phyloP scores from a whole-genome alignment of 148 eudicot species.

The Camellia japonica region DNA sequence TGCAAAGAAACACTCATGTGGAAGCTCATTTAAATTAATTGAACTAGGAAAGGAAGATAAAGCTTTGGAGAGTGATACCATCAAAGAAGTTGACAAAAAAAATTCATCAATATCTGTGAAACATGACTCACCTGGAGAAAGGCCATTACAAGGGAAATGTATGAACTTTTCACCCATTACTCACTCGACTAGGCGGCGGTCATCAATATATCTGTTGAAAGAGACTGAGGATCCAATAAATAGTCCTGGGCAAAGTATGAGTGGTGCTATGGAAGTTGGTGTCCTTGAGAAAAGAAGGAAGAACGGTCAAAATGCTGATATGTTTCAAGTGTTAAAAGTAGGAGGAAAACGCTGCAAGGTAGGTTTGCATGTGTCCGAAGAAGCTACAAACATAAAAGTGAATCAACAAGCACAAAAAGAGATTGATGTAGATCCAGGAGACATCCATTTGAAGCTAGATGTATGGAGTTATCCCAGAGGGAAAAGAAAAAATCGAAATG shows the following conservation, averaged over 20 bases:
- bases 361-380: constrained; percentile 9
- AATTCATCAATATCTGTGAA: constrained; percentile 12
- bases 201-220: constrained; percentile 19
- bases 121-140: constrained; percentile 3
- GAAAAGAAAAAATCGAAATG: constrained; percentile 35
- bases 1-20: constrained; percentile 8
- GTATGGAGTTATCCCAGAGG: constrained; percentile 39
- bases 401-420: constrained; percentile 8
- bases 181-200: constrained; percentile 13
- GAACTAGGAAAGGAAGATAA: constrained; percentile 18
- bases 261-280: constrained; percentile 15
- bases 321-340: constrained; percentile 8
- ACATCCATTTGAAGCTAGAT: constrained; percentile 23
- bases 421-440: constrained; percentile 9
- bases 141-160: constrained; percentile 17
- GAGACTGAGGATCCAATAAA: constrained; percentile 19
- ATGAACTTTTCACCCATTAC: constrained; percentile 19
- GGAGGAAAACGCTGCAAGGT: constrained; percentile 4
- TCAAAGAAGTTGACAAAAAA: constrained; percentile 22
- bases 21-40: constrained; percentile 12
- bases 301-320: constrained; percentile 7
- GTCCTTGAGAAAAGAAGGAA: constrained; percentile 21
- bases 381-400: constrained; percentile 16
- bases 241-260: constrained; percentile 13
- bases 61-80: constrained; percentile 19